These are phyloP conservation scores for Fusarium transvaalense DNA, from an alignment of 2,329 filamentous ascomycete species.

Conservation along the genomic window DNA sequence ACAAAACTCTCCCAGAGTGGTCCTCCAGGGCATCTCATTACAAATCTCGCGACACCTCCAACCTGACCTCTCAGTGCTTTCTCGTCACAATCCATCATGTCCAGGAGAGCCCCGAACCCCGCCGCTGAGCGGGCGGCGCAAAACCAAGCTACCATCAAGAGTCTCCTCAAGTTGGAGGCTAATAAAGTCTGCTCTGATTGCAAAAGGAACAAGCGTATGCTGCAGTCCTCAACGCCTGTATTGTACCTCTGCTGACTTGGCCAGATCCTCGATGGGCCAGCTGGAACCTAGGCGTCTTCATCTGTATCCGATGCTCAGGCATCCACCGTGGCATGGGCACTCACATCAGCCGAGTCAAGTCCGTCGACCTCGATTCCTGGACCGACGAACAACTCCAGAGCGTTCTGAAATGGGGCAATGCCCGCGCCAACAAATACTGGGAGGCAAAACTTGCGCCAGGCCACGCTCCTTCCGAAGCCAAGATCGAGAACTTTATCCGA, in stretches of 20 bases:
- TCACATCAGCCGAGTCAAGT: slow-evolving; percentile 98
- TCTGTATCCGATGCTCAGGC: slow-evolving; percentile 98
- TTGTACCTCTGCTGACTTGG: slow-evolving; percentile 19
- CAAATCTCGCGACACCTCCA: slow-evolving; percentile 3
- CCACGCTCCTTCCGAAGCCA: slow-evolving; percentile 93
- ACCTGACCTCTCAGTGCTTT: not conserved
- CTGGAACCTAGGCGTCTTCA: slow-evolving; percentile 97
- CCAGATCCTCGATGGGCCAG: slow-evolving; percentile 97
- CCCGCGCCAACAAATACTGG: slow-evolving; percentile 98
- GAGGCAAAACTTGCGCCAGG: slow-evolving; percentile 92
- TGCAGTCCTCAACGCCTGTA: not conserved
- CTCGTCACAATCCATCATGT: slow-evolving; percentile 67
- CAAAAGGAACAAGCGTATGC: slow-evolving; percentile 96
- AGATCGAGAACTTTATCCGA: slow-evolving; percentile 99
- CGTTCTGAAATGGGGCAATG: slow-evolving; percentile 95
- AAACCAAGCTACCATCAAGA: slow-evolving; percentile 95
- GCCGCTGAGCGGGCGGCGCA: slow-evolving; percentile 89
- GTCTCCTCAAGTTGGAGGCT: slow-evolving; percentile 89
- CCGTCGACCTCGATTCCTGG: slow-evolving; percentile 97
- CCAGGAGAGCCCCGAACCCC: slow-evolving; percentile 80
- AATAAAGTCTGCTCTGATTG: slow-evolving; percentile 99
- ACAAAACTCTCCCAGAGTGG: slow-evolving; percentile 28
- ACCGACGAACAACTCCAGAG: slow-evolving; percentile 98
- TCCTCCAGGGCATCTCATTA: not conserved
- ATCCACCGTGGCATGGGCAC: slow-evolving; percentile 99